phyloP scores from a whole-genome alignment of 169 alveolate species.

The Hepatocystis sp. region DNA sequence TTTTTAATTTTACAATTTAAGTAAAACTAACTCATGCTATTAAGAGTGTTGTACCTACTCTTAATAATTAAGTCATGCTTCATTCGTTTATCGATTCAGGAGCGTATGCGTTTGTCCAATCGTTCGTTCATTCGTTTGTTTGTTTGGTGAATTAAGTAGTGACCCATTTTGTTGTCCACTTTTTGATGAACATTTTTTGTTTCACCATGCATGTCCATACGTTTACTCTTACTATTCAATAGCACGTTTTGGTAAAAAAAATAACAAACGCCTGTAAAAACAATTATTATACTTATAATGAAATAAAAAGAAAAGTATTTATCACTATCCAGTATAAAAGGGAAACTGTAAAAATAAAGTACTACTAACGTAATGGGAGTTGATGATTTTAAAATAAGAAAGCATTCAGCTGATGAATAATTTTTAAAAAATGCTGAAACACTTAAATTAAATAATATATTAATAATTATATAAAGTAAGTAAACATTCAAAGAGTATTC shows the following conservation, averaged over 20 bases:
- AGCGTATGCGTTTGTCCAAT: too few species aligned
- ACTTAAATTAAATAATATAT: conserved; percentile 52
- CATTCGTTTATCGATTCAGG: too few species aligned
- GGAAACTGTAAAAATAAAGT: conserved; percentile 47
- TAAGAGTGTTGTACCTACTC: too few species aligned
- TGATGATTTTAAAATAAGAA: conserved; percentile 61
- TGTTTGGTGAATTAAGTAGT: too few species aligned
- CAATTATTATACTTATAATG: conserved; percentile 39
- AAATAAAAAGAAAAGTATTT: conserved; percentile 65
- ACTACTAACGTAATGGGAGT: conserved; percentile 64
- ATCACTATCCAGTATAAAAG: conserved; percentile 61
- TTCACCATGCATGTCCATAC: too few species aligned
- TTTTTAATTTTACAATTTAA: too few species aligned
- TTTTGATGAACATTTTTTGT: neutral
- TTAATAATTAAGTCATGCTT: too few species aligned
- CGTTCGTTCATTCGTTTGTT: too few species aligned
- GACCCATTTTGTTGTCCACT: neutral
- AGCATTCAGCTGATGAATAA: conserved; percentile 71
- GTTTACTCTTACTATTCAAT: conserved; percentile 3
- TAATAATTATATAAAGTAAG: conserved; percentile 26
- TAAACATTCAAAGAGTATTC: conserved; percentile 28
- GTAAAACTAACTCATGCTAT: too few species aligned
- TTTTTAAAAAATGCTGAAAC: conserved; percentile 52
- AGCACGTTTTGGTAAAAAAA: conserved; percentile 52
- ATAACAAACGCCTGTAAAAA: conserved; percentile 65